phyloP scores from a whole-genome alignment of 129 eudicot species.

The Flaveria brownii region DNA sequence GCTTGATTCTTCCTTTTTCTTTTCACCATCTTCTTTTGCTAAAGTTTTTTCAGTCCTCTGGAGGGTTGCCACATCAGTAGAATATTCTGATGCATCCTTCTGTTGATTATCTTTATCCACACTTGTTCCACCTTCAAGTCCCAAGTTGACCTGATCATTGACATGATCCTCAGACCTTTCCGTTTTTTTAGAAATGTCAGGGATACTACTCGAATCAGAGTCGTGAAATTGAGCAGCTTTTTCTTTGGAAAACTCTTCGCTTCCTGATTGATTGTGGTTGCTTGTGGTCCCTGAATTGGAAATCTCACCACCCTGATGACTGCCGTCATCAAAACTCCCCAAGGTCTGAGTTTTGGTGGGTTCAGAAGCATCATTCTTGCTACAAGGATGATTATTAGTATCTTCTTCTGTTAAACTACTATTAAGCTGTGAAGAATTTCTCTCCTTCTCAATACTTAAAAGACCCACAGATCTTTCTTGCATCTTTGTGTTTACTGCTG shows the following conservation, averaged over 20 bases:
- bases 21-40: slow-evolving; percentile 39
- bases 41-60: slow-evolving; percentile 41
- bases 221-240: slow-evolving; percentile 25
- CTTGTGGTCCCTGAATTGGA: slow-evolving; percentile 33
- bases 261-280: slow-evolving; percentile 21
- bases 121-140: slow-evolving; percentile 31
- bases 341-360: slow-evolving; percentile 32
- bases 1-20: slow-evolving; percentile 48
- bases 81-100: slow-evolving; percentile 34
- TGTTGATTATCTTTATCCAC: slow-evolving; percentile 30
- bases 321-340: slow-evolving; percentile 30
- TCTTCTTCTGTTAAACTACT: slow-evolving; percentile 41
- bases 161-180: slow-evolving; percentile 38
- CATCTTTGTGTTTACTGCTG: slow-evolving; percentile 44
- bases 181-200: slow-evolving; percentile 27
- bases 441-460: slow-evolving; percentile 30
- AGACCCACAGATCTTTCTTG: slow-evolving; percentile 8
- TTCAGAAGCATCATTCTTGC: slow-evolving; percentile 37
- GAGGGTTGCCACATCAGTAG: slow-evolving; percentile 21
- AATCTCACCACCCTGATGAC: slow-evolving; percentile 36
- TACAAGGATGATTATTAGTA: slow-evolving; percentile 22
- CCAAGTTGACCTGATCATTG: slow-evolving; percentile 32
- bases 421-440: slow-evolving; percentile 39
- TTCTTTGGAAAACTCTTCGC: slow-evolving; percentile 30
- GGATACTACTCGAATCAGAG: slow-evolving; percentile 33